Evolutionary conservation across 2,329 filamentous ascomycete species (phyloP).

Genomic region (Exophiala xenobiotica): DNA sequence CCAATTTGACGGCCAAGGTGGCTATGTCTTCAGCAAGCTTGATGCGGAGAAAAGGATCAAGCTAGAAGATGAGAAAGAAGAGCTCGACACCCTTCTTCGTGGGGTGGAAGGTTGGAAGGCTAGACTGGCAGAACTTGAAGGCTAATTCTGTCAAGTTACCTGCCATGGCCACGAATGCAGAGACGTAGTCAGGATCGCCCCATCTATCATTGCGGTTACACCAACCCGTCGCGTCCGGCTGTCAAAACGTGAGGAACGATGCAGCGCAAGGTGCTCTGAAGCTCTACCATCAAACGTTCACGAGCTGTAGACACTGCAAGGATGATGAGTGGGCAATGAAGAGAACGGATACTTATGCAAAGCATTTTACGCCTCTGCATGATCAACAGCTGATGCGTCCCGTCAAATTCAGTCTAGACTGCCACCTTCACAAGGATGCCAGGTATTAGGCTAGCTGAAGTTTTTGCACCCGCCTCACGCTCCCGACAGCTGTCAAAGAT

Average conservation of each 20-base stretch:
- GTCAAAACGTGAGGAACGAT: neutral
- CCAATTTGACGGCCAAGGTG: slow-evolving; percentile 93
- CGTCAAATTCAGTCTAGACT: no score
- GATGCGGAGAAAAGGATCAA: slow-evolving; percentile 82
- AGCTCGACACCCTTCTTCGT: slow-evolving; percentile 79
- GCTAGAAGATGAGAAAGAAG: slow-evolving; percentile 95
- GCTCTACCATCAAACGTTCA: no score
- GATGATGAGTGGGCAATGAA: no score
- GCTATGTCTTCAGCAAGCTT: slow-evolving; percentile 83
- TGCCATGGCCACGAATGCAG: no score
- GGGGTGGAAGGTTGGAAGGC: slow-evolving; percentile 86
- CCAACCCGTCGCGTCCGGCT: neutral
- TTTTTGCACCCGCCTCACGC: no score
- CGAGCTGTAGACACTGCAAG: no score
- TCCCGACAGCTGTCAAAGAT: no score
- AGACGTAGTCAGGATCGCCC: neutral
- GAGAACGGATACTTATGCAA: no score
- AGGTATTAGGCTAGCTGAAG: no score
- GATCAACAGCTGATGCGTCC: no score
- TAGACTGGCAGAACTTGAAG: slow-evolving; percentile 54
- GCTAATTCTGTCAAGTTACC: slow-evolving; percentile 5
- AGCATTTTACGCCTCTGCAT: no score
- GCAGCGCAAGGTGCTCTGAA: neutral
- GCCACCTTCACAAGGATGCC: no score
- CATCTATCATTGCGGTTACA: neutral